Evolutionary conservation across 352 stramenopile species (phyloP).

Genomic region (Phytophthora nicotianae): DNA sequence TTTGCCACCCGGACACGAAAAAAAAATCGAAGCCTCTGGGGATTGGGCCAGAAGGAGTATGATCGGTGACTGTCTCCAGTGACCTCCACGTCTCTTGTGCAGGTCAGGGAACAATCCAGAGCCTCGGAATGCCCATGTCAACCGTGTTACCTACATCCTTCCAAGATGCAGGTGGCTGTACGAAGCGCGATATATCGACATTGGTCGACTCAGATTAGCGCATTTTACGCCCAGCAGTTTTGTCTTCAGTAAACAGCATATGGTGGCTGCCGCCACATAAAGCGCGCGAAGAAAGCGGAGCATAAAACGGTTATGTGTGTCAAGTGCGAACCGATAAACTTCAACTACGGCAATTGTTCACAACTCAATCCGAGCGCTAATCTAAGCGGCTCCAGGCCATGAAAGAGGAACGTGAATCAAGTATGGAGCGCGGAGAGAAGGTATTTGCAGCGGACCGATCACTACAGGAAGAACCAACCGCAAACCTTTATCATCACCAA

Average conservation of each 20-base stretch:
- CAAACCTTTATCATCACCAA: no score
- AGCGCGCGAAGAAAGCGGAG: background rate
- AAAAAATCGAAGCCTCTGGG: slow-evolving; percentile 29
- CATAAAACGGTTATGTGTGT: slow-evolving; percentile 12
- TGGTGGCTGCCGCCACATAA: slow-evolving; percentile 24
- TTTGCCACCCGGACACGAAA: slow-evolving; percentile 21
- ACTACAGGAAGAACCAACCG: no score
- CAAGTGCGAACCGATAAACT: slow-evolving; percentile 18
- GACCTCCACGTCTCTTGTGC: no score
- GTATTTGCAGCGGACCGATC: no score
- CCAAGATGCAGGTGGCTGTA: no score
- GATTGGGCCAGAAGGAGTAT: slow-evolving; percentile 3
- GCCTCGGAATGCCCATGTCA: no score
- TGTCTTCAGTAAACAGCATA: slow-evolving; percentile 17
- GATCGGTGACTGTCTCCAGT: slow-evolving; percentile 7
- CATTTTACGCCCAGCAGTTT: background rate
- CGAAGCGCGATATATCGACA: no score
- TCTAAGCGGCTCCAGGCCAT: background rate
- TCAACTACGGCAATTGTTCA: background rate
- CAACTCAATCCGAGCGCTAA: background rate
- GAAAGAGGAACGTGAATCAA: background rate
- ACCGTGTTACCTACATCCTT: no score
- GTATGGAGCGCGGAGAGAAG: no score
- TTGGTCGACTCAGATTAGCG: no score
- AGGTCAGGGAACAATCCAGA: no score